phyloP scores from a whole-genome alignment of 306 rosid species.

The Lupinus albus region DNA sequence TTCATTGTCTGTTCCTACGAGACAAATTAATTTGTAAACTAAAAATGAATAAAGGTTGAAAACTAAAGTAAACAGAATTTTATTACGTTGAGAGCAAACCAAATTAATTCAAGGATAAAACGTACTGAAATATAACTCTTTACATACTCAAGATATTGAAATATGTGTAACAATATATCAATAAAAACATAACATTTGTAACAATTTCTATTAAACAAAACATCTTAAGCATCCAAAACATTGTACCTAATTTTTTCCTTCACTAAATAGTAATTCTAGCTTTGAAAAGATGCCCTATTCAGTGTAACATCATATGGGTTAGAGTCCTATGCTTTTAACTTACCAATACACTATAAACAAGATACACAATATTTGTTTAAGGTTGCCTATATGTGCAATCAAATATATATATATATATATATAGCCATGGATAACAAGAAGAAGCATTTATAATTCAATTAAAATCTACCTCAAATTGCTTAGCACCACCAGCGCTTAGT shows the following conservation, averaged over 20 bases:
- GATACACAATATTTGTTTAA: not conserved
- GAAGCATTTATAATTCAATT: not conserved
- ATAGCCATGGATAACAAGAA: not conserved
- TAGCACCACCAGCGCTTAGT: not conserved
- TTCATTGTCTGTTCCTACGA: not conserved
- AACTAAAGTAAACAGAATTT: not conserved
- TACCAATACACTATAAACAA: too few species aligned
- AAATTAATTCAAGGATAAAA: too few species aligned
- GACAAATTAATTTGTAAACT: not conserved
- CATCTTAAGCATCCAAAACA: not conserved
- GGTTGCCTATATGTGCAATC: not conserved
- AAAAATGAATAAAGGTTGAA: not conserved
- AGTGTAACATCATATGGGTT: not conserved
- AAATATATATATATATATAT: too few species aligned
- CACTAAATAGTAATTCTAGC: not conserved
- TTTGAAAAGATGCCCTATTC: not conserved
- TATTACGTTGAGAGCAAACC: not conserved
- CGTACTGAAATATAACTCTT: too few species aligned
- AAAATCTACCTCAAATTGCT: constrained; percentile 28
- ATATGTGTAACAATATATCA: too few species aligned
- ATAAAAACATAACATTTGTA: too few species aligned
- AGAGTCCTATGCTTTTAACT: not conserved
- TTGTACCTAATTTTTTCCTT: not conserved
- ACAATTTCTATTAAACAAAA: too few species aligned
- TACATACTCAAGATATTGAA: too few species aligned